Conservation (phyloP, 2,329 filamentous ascomycete species). For the Didymella pomorum region DNA sequence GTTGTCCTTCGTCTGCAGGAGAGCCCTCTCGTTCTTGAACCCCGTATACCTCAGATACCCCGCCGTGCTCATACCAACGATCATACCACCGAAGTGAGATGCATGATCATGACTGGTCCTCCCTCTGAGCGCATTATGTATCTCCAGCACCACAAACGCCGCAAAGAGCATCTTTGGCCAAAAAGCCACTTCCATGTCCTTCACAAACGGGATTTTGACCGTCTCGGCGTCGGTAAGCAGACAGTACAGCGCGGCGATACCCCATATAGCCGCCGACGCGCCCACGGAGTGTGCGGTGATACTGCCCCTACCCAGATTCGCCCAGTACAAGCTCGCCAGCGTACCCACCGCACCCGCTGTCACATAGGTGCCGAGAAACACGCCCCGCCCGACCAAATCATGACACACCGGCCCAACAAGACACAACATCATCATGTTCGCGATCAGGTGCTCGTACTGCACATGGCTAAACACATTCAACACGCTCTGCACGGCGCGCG, state of each 20-base stretch:
- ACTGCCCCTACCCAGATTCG: constrained; percentile 40
- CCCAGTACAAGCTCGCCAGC: constrained; percentile 42
- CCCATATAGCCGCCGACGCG: constrained; percentile 47
- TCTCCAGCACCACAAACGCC: constrained; percentile 38
- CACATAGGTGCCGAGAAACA: constrained; percentile 49
- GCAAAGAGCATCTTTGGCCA: constrained; percentile 43
- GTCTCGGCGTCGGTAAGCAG: constrained; percentile 44
- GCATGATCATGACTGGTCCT: constrained; percentile 41
- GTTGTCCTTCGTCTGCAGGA: constrained; percentile 8
- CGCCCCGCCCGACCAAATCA: constrained; percentile 47
- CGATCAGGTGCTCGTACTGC: constrained; percentile 60
- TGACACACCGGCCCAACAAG: constrained; percentile 65
- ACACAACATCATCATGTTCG: constrained; percentile 72
- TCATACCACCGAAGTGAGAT: constrained; percentile 49
- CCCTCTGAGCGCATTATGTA: constrained; percentile 26
- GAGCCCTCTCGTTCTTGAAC: constrained; percentile 9
- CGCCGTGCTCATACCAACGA: constrained; percentile 35
- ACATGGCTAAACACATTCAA: constrained; percentile 76
- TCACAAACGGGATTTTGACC: constrained; percentile 43
- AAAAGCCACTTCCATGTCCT: constrained; percentile 38
- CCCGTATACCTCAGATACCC: constrained; percentile 40
- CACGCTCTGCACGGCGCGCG: constrained; percentile 68
- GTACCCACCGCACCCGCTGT: constrained; percentile 46
- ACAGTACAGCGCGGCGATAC: constrained; percentile 40
- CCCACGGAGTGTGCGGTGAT: constrained; percentile 44